Conservation (phyloP, 2,329 filamentous ascomycete genomes). For the Paracoccidioides lutzii region DNA sequence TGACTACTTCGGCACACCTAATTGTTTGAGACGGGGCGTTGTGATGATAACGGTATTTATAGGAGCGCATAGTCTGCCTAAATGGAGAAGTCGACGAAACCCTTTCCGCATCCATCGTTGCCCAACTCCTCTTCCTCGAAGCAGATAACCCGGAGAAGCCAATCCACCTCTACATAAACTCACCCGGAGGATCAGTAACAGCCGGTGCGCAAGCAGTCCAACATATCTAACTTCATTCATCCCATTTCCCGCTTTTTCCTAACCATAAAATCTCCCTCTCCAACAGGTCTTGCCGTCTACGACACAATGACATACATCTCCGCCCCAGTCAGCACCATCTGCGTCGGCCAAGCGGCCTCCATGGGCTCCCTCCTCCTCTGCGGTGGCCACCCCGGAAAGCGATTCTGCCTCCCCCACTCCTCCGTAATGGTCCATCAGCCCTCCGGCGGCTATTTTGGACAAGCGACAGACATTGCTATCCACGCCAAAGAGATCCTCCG, state of each 20-base stretch:
- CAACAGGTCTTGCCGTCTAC: slow-evolving; percentile 62
- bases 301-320: slow-evolving; percentile 98
- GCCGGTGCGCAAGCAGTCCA: slow-evolving; percentile 40
- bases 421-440: slow-evolving; percentile 98
- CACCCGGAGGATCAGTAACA: slow-evolving; percentile 81
- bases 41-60: background rate
- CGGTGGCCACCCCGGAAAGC: slow-evolving; percentile 70
- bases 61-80: slow-evolving; percentile 89
- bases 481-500: slow-evolving; percentile 94
- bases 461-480: slow-evolving; percentile 75
- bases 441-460: slow-evolving; percentile 57
- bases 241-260: background rate
- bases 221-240: background rate
- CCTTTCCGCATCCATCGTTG: slow-evolving; percentile 84
- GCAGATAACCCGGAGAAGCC: slow-evolving; percentile 89
- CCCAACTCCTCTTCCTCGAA: slow-evolving; percentile 94
- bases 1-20: slow-evolving; percentile 5
- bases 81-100: slow-evolving; percentile 85
- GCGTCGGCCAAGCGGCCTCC: slow-evolving; percentile 82
- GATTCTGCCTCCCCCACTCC: slow-evolving; percentile 83
- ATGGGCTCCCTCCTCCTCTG: slow-evolving; percentile 87
- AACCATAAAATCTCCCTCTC: background rate
- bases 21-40: background rate
- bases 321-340: slow-evolving; percentile 85
- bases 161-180: slow-evolving; percentile 97